Percentiles rank a stretch among this genome's conserved stretches.
Evolutionary conservation across 495 filamentous ascomycete genomes (phyloP).

Genomic region (Hypoxylon fragiforme): DNA sequence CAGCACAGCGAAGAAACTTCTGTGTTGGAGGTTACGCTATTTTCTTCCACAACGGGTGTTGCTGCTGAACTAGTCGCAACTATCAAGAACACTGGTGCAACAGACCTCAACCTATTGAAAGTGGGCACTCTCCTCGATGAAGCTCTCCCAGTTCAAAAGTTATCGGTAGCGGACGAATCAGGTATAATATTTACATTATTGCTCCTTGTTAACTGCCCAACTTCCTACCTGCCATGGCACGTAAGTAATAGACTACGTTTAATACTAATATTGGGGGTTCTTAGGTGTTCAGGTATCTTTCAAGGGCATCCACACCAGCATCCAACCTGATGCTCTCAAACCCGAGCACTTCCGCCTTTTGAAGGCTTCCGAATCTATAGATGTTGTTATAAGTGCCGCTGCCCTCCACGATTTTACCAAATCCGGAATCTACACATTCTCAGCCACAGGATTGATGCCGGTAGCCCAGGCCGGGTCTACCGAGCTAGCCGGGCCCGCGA

Average conservation of each 20-base stretch:
- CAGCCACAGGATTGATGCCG: constrained; percentile 11
- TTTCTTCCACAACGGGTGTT: neutral
- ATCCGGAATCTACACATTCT: constrained; percentile 20
- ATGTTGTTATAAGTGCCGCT: constrained; percentile 14
- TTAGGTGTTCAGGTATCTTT: constrained; percentile 16
- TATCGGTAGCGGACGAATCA: constrained; percentile 12
- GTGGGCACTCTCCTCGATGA: constrained; percentile 26
- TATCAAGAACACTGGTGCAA: constrained; percentile 13
- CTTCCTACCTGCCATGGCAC: too few species aligned
- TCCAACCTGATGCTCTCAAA: constrained; percentile 20
- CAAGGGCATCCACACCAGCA: constrained; percentile 21
- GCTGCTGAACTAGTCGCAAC: constrained; percentile 21
- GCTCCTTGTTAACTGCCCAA: too few species aligned
- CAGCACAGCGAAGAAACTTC: neutral
- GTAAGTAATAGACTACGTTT: too few species aligned
- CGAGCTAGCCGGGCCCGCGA: constrained; percentile 6
- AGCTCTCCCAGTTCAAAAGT: constrained; percentile 17
- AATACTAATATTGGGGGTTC: neutral
- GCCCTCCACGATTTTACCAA: constrained; percentile 17
- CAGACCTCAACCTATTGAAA: constrained; percentile 20
- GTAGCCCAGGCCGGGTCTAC: constrained; percentile 16
- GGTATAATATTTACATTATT: constrained; percentile 6
- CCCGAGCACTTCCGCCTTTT: constrained; percentile 13
- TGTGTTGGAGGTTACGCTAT: constrained; percentile 15
- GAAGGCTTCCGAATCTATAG: constrained; percentile 16